Evolutionary conservation across 2,329 filamentous ascomycete genomes (phyloP).

Genomic region (Epichloe bromicola): DNA sequence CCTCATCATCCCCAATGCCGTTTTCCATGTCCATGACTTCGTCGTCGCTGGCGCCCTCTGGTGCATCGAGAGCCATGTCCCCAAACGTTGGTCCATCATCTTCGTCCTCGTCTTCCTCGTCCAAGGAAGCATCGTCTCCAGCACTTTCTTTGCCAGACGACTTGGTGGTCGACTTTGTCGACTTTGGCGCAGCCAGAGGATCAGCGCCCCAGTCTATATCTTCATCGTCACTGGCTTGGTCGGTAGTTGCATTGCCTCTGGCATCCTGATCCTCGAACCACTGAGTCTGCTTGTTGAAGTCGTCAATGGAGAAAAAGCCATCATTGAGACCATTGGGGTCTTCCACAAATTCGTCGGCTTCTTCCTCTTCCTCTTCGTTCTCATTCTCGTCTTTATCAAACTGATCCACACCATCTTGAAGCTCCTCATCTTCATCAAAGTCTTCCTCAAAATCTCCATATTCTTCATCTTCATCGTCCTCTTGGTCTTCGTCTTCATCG

Average conservation of each 20-base stretch:
- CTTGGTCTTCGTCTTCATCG: constrained; percentile 11
- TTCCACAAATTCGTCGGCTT: constrained; percentile 31
- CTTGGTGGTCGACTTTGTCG: constrained; percentile 15
- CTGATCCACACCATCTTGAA: constrained; percentile 23
- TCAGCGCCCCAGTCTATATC: constrained; percentile 80
- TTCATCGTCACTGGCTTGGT: constrained; percentile 68
- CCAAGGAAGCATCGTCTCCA: constrained; percentile 13
- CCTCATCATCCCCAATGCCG: constrained; percentile 35
- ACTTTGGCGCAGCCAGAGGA: constrained; percentile 39
- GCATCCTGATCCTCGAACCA: constrained; percentile 79
- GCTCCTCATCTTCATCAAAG: constrained; percentile 18
- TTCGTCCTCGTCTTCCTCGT: constrained; percentile 47
- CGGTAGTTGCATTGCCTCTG: constrained; percentile 61
- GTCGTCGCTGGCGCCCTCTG: constrained; percentile 54
- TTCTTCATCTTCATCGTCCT: constrained; percentile 18
- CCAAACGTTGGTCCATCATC: constrained; percentile 75
- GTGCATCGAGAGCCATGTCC: constrained; percentile 59
- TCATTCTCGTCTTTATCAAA: constrained; percentile 19
- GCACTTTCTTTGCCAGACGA: constrained; percentile 19
- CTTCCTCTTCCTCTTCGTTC: constrained; percentile 22
- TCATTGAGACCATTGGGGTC: constrained; percentile 83
- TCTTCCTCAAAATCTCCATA: constrained; percentile 14
- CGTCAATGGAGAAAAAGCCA: constrained; percentile 93
- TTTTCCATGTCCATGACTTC: constrained; percentile 42
- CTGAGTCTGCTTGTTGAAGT: constrained; percentile 91